Conservation (phyloP, 352 stramenopile genomes). For the Sclerospora graminicola region DNA sequence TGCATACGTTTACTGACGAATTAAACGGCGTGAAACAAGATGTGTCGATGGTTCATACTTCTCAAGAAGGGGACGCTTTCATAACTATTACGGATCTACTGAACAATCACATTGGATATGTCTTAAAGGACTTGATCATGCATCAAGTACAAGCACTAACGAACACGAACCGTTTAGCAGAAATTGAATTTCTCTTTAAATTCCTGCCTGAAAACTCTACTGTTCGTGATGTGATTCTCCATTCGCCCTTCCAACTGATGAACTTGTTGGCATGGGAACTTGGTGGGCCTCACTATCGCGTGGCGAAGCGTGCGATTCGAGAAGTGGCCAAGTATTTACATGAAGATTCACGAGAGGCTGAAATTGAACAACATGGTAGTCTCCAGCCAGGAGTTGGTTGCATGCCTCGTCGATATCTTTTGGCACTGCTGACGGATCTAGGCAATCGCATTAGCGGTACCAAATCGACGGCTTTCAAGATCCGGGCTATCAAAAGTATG, state of each 20-base stretch:
- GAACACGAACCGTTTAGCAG: conserved; percentile 37
- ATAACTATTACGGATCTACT: conserved; percentile 36
- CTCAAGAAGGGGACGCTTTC: conserved; percentile 5
- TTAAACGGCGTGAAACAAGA: conserved; percentile 23
- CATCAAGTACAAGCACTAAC: conserved; percentile 41
- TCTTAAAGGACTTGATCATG: conserved; percentile 57
- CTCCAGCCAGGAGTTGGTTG: conserved; percentile 21
- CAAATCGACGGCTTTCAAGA: conserved; percentile 25
- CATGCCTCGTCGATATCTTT: conserved; percentile 70
- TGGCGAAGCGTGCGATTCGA: conserved; percentile 45
- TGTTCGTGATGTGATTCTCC: conserved; percentile 44
- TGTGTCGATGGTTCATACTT: conserved; percentile 12
- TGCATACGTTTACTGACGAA: conserved; percentile 29
- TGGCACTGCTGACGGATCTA: conserved; percentile 77
- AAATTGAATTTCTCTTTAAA: conserved; percentile 67
- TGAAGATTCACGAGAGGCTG: conserved; percentile 14
- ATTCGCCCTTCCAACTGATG: conserved; percentile 40
- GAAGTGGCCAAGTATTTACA: conserved; percentile 39
- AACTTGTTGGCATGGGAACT: conserved; percentile 64
- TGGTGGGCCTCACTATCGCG: conserved; percentile 33
- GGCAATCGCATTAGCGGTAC: conserved; percentile 50
- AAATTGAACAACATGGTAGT: conserved; percentile 10
- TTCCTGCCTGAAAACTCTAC: conserved; percentile 53
- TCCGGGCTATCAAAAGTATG: conserved; percentile 67
- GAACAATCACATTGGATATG: conserved; percentile 34